Base-by-base conservation (phyloP, 441 rosid genomes). In the Corymbia citriodora region DNA sequence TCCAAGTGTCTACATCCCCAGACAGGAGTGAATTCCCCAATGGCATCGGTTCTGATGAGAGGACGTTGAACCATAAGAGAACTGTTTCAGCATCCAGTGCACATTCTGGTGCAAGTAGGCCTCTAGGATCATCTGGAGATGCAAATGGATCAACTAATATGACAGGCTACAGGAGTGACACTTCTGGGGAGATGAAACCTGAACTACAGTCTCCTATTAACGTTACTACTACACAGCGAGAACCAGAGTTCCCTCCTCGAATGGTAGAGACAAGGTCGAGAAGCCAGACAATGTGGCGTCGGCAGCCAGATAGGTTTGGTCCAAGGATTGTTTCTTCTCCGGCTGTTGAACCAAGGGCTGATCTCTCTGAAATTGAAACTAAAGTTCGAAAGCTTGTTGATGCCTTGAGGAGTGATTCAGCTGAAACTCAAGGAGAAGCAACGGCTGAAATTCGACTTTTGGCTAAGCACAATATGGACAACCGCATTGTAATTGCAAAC, bases 391-490 rank as follows among this genome's bases (percentile, higher is more conserved):
- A 93, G 92, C 95, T 97, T 70, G 91, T 97, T 25, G 97, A 96
- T 90, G 97, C 96, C 91, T 93, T 98, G 93, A 93, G 92, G 90
- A 94, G 93, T 90, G 91, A 94, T 72, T 96, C 96, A 3, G 54
- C 93, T 53, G 98, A 95, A 74, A 92, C 92, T 91, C 99, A 95
- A 90, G 95, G 95, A 93, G 94, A 93, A 4, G 96, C 98, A 45
- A 93, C 96, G 2, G 25, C 90, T 87, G 94, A 95, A 85, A 90
- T 97, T 40, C 93, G 99, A 92, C 89, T 94, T 72, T 96, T 97
- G 52, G 97, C 99, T 50, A 96, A 95, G 93, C 95, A 95, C 93
- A 96, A 93, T 90, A 95, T 93, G 95, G 98, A 97, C 79, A 96
- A 96, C 57, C 95, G 99, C 86, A 94, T 96, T 83, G 96, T 97